Base-by-base conservation (phyloP, 1,139 yeast species). In the Saccharomyces hybrid region DNA sequence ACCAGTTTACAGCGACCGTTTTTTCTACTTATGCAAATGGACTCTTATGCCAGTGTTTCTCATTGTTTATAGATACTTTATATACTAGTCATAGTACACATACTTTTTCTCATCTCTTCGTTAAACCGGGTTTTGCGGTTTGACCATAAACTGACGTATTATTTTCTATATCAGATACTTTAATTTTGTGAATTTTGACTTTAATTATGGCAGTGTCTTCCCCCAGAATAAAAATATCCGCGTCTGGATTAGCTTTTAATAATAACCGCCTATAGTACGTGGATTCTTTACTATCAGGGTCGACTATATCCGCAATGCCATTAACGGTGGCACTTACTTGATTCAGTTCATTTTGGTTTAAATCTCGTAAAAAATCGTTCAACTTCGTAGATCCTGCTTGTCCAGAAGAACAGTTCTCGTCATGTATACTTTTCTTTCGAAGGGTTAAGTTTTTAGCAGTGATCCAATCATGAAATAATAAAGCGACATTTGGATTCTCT, bases 391-490 rank as follows among this genome's bases (percentile, higher is more conserved):
- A 57, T 63, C 62, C 25, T 53, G 51, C 51, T 57, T 16, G 42
- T 51, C n/a, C 53, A 29, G 50, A 27, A n/a, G 5, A 34, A 6
- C 8, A 7, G 14, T 34, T 32, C n/a, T 28, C 44, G 11, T 64
- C 46, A n/a, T 64, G 58, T 29, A 59, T 54, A 41, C 64, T 56
- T 29, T 62, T 64, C 48, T 64, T 65, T 34, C 61, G 59, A 25
- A 65, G 52, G 16, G 70, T 64, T 25, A 72, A 60, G 58, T 72
- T 70, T 63, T 81, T 80, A 5, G 84, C 82, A 9, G 86, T 78
- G 32, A 84, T 81, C 96, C 96, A 89, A 66, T 91, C 97, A 66
- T 91, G 97, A 48, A 91, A 82, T 53, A 91, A 74, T 50, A 91
- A 68, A 0, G 96, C 85, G 13, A 90, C 96, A 48, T 80, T 77